phyloP scores from a whole-genome alignment of 108 stramenopile species.

The Skeletonema costatum region DNA sequence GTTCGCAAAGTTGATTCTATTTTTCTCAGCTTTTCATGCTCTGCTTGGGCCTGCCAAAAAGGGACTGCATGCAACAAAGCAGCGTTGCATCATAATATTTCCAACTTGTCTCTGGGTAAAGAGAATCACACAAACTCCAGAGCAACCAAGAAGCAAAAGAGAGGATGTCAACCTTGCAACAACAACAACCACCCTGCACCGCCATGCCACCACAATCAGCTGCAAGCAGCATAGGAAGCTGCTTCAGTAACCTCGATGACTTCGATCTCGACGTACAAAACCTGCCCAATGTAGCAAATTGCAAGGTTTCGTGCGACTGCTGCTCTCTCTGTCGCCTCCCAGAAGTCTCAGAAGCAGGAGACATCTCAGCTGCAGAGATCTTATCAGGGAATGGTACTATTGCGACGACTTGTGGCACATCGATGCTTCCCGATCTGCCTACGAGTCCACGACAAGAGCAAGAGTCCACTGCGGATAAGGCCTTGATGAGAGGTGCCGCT shows the following conservation, averaged over 20 bases:
- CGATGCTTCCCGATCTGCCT: not conserved
- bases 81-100: too few species aligned
- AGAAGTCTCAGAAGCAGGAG: not conserved
- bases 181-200: not conserved
- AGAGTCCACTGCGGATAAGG: not conserved
- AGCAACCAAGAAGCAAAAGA: not conserved
- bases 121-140: too few species aligned
- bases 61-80: too few species aligned
- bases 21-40: too few species aligned
- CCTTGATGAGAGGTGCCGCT: not conserved
- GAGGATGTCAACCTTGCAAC: not conserved
- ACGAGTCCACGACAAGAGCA: not conserved
- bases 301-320: not conserved
- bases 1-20: too few species aligned
- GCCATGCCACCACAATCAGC: not conserved
- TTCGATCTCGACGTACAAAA: slow-evolving; percentile 5
- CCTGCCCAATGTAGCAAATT: not conserved
- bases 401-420: not conserved
- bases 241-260: not conserved
- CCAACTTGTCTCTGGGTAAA: too few species aligned
- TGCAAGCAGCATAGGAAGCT: not conserved
- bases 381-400: not conserved
- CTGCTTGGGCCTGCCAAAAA: too few species aligned
- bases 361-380: not conserved
- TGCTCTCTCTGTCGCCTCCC: slow-evolving; percentile 7